Conservation (phyloP, 2,329 filamentous ascomycete genomes). For the Alternaria arbusti region DNA sequence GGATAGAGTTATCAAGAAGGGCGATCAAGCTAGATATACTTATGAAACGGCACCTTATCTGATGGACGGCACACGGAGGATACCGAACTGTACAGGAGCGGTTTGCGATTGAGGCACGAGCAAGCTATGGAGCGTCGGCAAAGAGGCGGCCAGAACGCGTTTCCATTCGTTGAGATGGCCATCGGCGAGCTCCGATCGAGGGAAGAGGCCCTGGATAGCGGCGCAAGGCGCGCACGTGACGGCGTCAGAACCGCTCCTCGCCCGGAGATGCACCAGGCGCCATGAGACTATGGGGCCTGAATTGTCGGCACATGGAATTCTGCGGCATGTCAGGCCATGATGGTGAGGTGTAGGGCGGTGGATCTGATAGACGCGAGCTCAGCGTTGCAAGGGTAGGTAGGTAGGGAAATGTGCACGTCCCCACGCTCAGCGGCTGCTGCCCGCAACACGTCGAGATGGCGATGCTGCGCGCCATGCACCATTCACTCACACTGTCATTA, state of each 20-base stretch:
- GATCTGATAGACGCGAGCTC: not conserved
- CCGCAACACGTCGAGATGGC: conserved; percentile 12
- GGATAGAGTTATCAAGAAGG: conserved; percentile 21
- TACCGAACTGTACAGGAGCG: conserved; percentile 38
- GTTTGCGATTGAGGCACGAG: conserved; percentile 23
- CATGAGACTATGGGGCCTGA: conserved; percentile 11
- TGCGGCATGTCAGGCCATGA: conserved; percentile 32
- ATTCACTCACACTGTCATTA: conserved; percentile 8
- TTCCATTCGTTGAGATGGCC: conserved; percentile 38
- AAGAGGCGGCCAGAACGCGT: conserved; percentile 29
- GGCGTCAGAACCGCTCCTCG: conserved; percentile 9
- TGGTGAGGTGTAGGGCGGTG: conserved; percentile 22
- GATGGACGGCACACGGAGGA: conserved; percentile 36
- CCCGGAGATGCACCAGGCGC: conserved; percentile 10
- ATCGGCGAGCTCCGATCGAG: conserved; percentile 44
- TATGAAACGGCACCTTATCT: conserved; percentile 33
- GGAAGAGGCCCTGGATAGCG: conserved; percentile 26
- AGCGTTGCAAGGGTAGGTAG: conserved; percentile 1
- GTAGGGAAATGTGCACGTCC: conserved; percentile 8
- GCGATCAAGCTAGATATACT: conserved; percentile 38
- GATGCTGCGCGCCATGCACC: conserved; percentile 7
- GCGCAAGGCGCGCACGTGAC: conserved; percentile 33
- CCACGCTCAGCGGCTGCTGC: conserved; percentile 7
- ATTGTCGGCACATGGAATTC: conserved; percentile 15
- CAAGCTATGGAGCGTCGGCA: conserved; percentile 26